These are phyloP conservation scores for Paspalum vaginatum DNA, from an alignment of 176 grass and related monocot species.

Conservation along the genomic window DNA sequence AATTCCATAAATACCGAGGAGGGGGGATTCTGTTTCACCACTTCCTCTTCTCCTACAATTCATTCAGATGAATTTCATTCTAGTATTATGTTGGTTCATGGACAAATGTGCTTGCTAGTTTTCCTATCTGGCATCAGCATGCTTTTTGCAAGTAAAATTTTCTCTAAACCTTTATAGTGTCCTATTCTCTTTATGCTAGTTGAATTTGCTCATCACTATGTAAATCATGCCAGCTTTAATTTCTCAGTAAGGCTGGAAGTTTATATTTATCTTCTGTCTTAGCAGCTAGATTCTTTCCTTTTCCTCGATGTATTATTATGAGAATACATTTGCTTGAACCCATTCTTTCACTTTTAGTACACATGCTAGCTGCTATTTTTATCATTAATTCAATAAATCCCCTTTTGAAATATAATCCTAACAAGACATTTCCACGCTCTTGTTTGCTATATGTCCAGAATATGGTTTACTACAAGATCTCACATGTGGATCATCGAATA, in stretches of 20 bases:
- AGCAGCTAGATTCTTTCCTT: neutral
- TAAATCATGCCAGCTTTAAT: conserved; percentile 3
- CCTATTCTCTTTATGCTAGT: conserved; percentile 7
- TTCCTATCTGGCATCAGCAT: conserved; percentile 22
- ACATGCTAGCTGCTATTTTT: neutral
- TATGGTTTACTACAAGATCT: conserved; percentile 99
- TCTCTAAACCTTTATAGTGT: neutral
- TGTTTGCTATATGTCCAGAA: conserved; percentile 65
- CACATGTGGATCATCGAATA: conserved; percentile 88
- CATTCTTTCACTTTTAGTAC: conserved; percentile 22
- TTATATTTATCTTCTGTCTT: conserved; percentile 31
- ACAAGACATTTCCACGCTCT: conserved; percentile 20
- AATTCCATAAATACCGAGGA: neutral
- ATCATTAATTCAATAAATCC: conserved; percentile 16
- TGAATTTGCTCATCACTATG: neutral
- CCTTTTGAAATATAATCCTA: conserved; percentile 23
- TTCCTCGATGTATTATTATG: conserved; percentile 16
- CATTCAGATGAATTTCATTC: conserved; percentile 7
- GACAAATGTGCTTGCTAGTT: conserved; percentile 11
- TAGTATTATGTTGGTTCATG: neutral
- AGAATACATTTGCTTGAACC: conserved; percentile 21
- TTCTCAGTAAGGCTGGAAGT: conserved; percentile 12
- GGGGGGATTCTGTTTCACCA: neutral
- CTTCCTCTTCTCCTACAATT: conserved; percentile 6
- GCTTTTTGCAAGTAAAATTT: neutral